Conservation (phyloP, 2,329 filamentous ascomycete genomes). For the Xylaria digitata region DNA sequence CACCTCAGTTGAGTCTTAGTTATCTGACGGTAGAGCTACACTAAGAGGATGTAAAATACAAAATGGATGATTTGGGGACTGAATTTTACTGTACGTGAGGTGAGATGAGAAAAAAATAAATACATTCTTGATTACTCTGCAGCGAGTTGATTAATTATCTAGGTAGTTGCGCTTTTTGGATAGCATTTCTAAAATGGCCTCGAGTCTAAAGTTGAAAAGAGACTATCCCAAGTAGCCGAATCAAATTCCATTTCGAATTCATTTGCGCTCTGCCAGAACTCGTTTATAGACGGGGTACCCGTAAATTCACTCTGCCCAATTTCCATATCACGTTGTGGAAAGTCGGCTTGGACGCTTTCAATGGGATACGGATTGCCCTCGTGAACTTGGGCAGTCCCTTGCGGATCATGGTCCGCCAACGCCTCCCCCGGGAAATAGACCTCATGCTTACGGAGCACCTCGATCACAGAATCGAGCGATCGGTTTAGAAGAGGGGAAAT, state of each 20-base stretch:
- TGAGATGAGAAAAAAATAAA: too few relatives aligned
- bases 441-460: conserved; percentile 30
- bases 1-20: too few relatives aligned
- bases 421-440: conserved; percentile 21
- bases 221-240: conserved; percentile 12
- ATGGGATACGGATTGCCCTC: not conserved
- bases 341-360: not conserved
- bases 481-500: conserved; percentile 30
- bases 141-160: not conserved
- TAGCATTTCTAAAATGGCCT: too few relatives aligned
- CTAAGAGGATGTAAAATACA: too few relatives aligned
- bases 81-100: too few relatives aligned
- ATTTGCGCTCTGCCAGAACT: conserved; percentile 17
- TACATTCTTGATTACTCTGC: too few relatives aligned
- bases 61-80: too few relatives aligned
- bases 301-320: not conserved
- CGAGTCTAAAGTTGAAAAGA: conserved; percentile 21
- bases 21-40: too few relatives aligned
- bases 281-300: conserved; percentile 14
- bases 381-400: not conserved
- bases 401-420: not conserved
- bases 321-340: not conserved
- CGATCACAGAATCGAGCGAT: conserved; percentile 26
- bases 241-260: conserved; percentile 13
- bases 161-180: too few relatives aligned